phyloP scores from a whole-genome alignment of 1,284 basidiomycete species.

The Cryptococcus wingfieldii region DNA sequence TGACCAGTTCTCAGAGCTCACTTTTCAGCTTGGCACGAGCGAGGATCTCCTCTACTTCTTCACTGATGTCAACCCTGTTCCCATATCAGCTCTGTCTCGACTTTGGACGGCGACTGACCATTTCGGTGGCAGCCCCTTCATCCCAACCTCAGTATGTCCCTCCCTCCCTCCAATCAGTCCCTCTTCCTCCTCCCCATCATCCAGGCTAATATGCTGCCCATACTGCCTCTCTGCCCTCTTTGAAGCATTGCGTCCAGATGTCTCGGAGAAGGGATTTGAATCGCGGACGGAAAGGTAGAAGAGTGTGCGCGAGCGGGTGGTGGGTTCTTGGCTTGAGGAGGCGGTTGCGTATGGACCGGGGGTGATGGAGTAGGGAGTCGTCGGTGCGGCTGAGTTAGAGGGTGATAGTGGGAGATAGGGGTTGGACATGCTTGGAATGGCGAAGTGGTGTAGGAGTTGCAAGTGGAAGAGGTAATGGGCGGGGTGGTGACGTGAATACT shows the following conservation, averaged over 20 bases:
- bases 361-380: constrained; percentile 4
- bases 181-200: constrained; percentile 62
- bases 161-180: constrained; percentile 58
- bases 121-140: constrained; percentile 60
- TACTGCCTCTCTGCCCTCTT: constrained; percentile 42
- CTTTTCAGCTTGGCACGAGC: constrained; percentile 69
- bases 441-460: neutral
- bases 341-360: constrained; percentile 6
- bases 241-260: constrained; percentile 9
- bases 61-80: constrained; percentile 80
- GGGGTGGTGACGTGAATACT: neutral
- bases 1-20: constrained; percentile 50
- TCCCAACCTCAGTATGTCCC: constrained; percentile 52
- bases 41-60: constrained; percentile 78
- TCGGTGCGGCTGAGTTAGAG: constrained; percentile 1
- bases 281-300: constrained; percentile 94
- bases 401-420: constrained; percentile 13
- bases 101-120: constrained; percentile 54
- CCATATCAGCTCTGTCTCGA: constrained; percentile 7
- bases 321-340: constrained; percentile 19
- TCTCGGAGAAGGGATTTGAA: constrained; percentile 31
- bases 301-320: constrained; percentile 80
- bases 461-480: neutral
- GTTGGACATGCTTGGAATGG: constrained; percentile 15
- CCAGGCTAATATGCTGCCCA: constrained; percentile 50